Evolutionary conservation across 177 flowering plant species (phyloP).

Genomic region (Vitis hybrid): DNA sequence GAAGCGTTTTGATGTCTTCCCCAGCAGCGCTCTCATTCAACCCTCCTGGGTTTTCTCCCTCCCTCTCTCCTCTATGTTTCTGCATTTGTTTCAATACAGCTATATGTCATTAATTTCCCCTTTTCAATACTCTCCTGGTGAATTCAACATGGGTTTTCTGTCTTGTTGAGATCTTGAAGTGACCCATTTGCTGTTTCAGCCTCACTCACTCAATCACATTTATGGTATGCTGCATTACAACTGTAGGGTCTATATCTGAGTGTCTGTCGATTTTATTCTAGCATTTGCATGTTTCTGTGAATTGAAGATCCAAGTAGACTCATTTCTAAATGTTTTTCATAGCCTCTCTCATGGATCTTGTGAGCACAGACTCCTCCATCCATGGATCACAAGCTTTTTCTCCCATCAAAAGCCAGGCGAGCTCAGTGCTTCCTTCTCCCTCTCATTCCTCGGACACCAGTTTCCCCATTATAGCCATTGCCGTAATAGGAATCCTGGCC

Average conservation of each 20-base stretch:
- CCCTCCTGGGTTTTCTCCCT: conserved; percentile 7
- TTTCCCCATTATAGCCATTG: conserved; percentile 74
- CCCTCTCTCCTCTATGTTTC: conserved; percentile 15
- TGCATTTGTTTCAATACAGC: neutral
- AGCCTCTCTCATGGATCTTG: conserved; percentile 26
- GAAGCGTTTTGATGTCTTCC: conserved; percentile 4
- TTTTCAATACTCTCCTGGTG: neutral
- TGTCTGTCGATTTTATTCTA: too few relatives aligned
- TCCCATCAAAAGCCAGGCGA: conserved; percentile 18
- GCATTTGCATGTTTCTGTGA: neutral
- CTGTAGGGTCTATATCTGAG: too few relatives aligned
- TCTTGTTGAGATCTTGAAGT: neutral
- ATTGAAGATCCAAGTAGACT: conserved; percentile 15
- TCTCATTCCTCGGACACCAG: conserved; percentile 38
- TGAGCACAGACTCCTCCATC: conserved; percentile 15
- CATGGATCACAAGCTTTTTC: conserved; percentile 23
- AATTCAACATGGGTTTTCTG: neutral
- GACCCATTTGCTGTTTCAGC: too few relatives aligned
- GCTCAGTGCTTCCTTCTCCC: conserved; percentile 13
- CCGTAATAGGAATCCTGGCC: conserved; percentile 70
- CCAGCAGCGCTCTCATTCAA: conserved; percentile 10
- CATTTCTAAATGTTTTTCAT: neutral
- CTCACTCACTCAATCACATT: neutral
- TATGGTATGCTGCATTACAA: neutral
- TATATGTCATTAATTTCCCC: neutral